These are phyloP conservation scores for Cenchrus americanus DNA, from an alignment of 176 grass and related monocot species.

Conservation along the genomic window DNA sequence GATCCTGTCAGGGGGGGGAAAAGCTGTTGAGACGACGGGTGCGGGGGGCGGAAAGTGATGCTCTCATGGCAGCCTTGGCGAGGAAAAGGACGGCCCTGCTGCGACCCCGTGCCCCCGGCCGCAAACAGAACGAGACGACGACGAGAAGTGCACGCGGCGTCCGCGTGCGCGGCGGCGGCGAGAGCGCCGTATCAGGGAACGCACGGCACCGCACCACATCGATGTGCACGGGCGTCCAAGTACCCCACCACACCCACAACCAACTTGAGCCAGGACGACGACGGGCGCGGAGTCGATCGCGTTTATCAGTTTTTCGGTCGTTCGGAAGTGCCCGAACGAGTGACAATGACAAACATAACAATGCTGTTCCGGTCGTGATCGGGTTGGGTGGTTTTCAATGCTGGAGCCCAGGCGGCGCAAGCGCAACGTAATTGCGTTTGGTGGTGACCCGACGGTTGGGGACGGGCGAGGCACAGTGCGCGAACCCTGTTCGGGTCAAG, in stretches of 20 bases:
- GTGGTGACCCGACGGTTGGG: conserved; percentile 7
- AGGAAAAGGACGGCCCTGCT: conserved; percentile 5
- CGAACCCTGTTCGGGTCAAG: conserved; percentile 2
- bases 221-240: background rate
- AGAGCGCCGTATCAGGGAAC: background rate
- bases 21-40: background rate
- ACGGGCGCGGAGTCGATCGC: background rate
- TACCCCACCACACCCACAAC: background rate
- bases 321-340: no score
- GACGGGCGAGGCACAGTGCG: background rate
- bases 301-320: no score
- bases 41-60: conserved; percentile 38
- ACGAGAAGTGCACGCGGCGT: background rate
- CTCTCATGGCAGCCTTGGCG: background rate
- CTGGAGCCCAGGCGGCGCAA: background rate
- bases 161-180: background rate
- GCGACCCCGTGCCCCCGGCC: background rate
- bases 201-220: background rate
- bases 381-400: background rate
- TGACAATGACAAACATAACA: background rate
- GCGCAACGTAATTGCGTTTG: background rate
- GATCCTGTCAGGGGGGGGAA: background rate
- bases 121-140: conserved; percentile 1
- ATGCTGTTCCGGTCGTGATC: background rate
- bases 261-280: background rate